A percentile compares a stretch with the other conserved stretches of the same genome.
Evolutionary conservation across 2,329 filamentous ascomycete species (phyloP).

Genomic region (Neofusicoccum umdonicola): DNA sequence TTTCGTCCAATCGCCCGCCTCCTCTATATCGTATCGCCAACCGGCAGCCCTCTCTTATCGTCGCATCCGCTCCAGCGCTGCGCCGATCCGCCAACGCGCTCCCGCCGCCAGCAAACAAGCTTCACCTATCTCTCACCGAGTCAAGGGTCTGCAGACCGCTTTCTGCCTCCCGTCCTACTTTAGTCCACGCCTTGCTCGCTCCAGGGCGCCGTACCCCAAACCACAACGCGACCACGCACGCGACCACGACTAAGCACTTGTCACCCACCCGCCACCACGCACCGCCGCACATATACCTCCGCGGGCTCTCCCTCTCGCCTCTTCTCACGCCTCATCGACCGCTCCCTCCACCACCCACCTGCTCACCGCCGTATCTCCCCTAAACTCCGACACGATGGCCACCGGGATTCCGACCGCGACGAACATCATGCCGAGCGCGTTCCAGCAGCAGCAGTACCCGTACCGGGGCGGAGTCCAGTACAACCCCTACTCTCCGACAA

Average conservation of each 20-base stretch:
- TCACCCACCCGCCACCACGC: neutral
- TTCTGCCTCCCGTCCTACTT: conserved; percentile 12
- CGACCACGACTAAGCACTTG: neutral
- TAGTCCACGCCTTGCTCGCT: neutral
- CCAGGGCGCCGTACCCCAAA: neutral
- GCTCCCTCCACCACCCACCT: neutral
- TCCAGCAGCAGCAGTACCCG: conserved; percentile 22
- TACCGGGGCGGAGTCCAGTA: conserved; percentile 37
- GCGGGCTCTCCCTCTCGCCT: neutral
- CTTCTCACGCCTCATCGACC: neutral
- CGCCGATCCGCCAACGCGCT: conserved; percentile 13
- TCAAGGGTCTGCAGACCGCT: conserved; percentile 17
- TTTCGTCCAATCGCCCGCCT: conserved; percentile 12
- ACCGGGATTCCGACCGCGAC: conserved; percentile 33
- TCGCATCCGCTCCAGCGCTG: conserved; percentile 12
- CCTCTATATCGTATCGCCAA: conserved; percentile 4
- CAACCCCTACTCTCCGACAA: conserved; percentile 39
- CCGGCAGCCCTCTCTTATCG: neutral
- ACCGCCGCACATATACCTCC: neutral
- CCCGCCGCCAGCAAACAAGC: conserved; percentile 12
- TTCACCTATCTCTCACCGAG: conserved; percentile 11
- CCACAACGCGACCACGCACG: conserved; percentile 9
- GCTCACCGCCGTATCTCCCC: neutral
- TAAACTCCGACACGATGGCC: conserved; percentile 28
- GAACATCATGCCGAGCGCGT: conserved; percentile 30